phyloP scores from a whole-genome alignment of 2,329 filamentous ascomycete genomes.

The Aspergillus neotritici region DNA sequence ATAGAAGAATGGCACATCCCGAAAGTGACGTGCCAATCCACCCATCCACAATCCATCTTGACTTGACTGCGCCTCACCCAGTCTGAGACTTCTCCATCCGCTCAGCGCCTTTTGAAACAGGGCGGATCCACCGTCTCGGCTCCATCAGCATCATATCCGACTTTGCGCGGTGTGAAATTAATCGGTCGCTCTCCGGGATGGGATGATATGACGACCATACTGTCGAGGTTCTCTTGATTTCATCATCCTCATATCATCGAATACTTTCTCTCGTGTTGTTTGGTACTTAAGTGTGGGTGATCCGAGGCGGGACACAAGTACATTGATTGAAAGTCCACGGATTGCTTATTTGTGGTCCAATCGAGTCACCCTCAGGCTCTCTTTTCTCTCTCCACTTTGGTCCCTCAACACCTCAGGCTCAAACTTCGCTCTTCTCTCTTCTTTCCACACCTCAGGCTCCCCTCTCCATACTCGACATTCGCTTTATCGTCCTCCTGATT shows the following conservation, averaged over 20 bases:
- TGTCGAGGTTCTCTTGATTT: background rate
- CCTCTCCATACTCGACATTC: too few relatives aligned
- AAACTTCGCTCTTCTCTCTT: slow-evolving; percentile 4
- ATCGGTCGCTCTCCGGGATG: background rate
- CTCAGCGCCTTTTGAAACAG: slow-evolving; percentile 20
- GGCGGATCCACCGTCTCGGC: slow-evolving; percentile 12
- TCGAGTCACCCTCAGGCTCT: slow-evolving; percentile 14
- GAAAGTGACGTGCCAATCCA: too few relatives aligned
- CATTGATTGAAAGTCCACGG: background rate
- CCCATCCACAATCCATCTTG: too few relatives aligned
- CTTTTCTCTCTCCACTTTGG: slow-evolving; percentile 7
- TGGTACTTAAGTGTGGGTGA: background rate
- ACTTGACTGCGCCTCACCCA: too few relatives aligned
- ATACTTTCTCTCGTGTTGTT: background rate
- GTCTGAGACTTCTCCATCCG: background rate
- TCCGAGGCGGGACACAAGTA: background rate
- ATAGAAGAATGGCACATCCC: background rate
- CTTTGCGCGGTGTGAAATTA: too few relatives aligned
- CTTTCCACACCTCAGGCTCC: background rate
- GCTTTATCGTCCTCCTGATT: too few relatives aligned
- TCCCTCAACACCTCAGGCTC: background rate
- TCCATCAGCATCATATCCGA: background rate
- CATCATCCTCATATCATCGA: background rate
- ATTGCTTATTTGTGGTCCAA: background rate
- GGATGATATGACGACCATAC: background rate